phyloP scores from a whole-genome alignment of 2,329 filamentous ascomycete genomes.

The Nannizziopsis barbatae region DNA sequence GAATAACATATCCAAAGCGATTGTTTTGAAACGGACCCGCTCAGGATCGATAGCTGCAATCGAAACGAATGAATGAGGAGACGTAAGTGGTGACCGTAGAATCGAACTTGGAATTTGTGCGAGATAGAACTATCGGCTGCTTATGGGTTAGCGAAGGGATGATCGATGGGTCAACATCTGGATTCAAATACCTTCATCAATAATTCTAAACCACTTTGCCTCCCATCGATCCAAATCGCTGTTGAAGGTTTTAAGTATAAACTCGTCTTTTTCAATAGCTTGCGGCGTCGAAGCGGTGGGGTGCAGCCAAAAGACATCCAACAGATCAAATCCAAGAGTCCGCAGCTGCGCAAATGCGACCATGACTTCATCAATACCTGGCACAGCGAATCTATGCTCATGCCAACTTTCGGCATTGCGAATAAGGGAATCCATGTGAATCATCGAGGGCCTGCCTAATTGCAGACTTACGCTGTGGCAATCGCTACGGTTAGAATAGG shows the following conservation, averaged over 20 bases:
- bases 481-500: slow-evolving; percentile 1
- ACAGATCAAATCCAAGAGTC: slow-evolving; percentile 28
- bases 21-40: slow-evolving; percentile 18
- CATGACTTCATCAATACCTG: slow-evolving; percentile 27
- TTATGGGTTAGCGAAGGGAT: neutral
- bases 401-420: slow-evolving; percentile 30
- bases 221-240: slow-evolving; percentile 17
- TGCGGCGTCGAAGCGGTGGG: slow-evolving; percentile 12
- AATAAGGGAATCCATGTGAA: slow-evolving; percentile 31
- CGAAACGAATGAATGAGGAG: slow-evolving; percentile 31
- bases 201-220: slow-evolving; percentile 15
- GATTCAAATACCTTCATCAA: slow-evolving; percentile 14
- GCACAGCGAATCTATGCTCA: slow-evolving; percentile 21
- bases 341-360: slow-evolving; percentile 31
- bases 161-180: neutral
- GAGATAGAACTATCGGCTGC: slow-evolving; percentile 19
- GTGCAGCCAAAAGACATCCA: slow-evolving; percentile 20
- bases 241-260: slow-evolving; percentile 16
- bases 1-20: slow-evolving; percentile 19
- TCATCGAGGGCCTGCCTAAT: slow-evolving; percentile 36
- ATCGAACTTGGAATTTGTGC: slow-evolving; percentile 30
- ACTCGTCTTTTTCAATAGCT: slow-evolving; percentile 15
- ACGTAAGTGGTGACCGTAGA: slow-evolving; percentile 32
- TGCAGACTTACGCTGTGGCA: slow-evolving; percentile 31
- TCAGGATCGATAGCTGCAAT: slow-evolving; percentile 25